Percentiles rank a stretch among this genome's conserved stretches.
These are phyloP conservation scores for Usnea hakonensis DNA, from an alignment of 495 filamentous ascomycete species.

Conservation along the genomic window DNA sequence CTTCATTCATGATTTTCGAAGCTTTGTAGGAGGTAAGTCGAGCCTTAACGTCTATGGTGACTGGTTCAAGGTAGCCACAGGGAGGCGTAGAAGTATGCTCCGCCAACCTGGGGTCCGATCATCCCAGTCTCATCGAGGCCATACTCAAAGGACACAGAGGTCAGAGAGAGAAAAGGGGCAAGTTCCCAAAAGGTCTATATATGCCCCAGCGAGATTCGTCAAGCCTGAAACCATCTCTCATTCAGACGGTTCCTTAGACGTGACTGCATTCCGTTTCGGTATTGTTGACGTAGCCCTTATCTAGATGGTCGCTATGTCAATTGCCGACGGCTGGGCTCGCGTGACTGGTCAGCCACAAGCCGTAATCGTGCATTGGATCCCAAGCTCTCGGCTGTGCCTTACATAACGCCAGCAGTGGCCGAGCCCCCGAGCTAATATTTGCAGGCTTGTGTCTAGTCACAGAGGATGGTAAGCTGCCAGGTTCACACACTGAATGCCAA, in stretches of 20 bases:
- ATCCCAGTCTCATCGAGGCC: slow-evolving; percentile 88
- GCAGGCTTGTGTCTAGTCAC: slow-evolving; percentile 87
- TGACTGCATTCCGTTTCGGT: too few species aligned
- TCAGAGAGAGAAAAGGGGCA: slow-evolving; percentile 52
- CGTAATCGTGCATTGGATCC: slow-evolving; percentile 92
- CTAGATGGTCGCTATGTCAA: slow-evolving; percentile 90
- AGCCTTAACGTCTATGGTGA: too few species aligned
- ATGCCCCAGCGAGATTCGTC: slow-evolving; percentile 78
- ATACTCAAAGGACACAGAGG: slow-evolving; percentile 95
- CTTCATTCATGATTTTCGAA: background rate
- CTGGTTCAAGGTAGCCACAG: background rate
- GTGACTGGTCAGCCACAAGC: slow-evolving; percentile 77
- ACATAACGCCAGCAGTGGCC: slow-evolving; percentile 81
- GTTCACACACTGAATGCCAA: slow-evolving; percentile 86
- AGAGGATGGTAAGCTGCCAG: slow-evolving; percentile 81
- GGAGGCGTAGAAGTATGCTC: slow-evolving; percentile 79
- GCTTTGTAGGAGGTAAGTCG: background rate
- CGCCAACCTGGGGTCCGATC: slow-evolving; percentile 89
- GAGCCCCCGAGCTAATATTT: slow-evolving; percentile 83
- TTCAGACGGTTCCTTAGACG: too few species aligned
- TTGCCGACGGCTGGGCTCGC: slow-evolving; percentile 92
- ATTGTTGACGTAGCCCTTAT: too few species aligned
- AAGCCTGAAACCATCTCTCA: background rate
- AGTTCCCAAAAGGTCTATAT: slow-evolving; percentile 84
- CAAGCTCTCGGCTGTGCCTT: slow-evolving; percentile 86